Evolutionary conservation across 306 rosid species (phyloP), one percentile per base, ranked within the genome.

Genomic region (Quercus aquifolioides): DNA sequence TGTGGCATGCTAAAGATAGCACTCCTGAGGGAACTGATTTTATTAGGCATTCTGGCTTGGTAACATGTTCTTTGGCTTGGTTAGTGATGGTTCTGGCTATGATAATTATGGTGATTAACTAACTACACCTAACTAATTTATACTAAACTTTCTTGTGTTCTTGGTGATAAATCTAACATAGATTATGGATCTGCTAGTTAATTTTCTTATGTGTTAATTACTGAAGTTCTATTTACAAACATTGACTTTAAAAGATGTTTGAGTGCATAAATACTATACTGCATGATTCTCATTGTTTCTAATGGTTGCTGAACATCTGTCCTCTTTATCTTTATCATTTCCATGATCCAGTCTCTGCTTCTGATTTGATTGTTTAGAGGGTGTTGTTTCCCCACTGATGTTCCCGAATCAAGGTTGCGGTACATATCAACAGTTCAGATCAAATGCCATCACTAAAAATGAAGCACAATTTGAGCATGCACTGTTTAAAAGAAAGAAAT

Each of bases 381-480:
- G 74, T 78, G 60, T 73, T 70, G 79, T 84, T 83, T 84, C 86
- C 86, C 86, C 68, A 54, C 88, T 74, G 85, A 90, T 85, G 95
- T 86, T 86, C 87, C 72, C 74, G 49, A 79, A 73, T 83, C 92
- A 78, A 77, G 79, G 73, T 70, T 80, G 85, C 76, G 71, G 84
- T 84, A 79, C 76, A 18, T 71, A 82, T 87, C 83, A 72, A 72
- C 84, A 86, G 87, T 78, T 54, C 77, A 88, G 91, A 85, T 78
- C 99, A 90, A 94, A 94, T 94, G 99, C 99, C 99, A 91, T 94
- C 95, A 78, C 69, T 92, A 79, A 92, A 90, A 83, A 94, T 92
- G 99, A 91, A 95, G 95, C 87, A 92, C 86, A 90, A 95, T 82
- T 89, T 87, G 86, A 85, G 90, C 83, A 85, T 58, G 56, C 81